Base-by-base conservation (phyloP, 1,139 yeast genomes). In the Chernovozyma aurita region DNA sequence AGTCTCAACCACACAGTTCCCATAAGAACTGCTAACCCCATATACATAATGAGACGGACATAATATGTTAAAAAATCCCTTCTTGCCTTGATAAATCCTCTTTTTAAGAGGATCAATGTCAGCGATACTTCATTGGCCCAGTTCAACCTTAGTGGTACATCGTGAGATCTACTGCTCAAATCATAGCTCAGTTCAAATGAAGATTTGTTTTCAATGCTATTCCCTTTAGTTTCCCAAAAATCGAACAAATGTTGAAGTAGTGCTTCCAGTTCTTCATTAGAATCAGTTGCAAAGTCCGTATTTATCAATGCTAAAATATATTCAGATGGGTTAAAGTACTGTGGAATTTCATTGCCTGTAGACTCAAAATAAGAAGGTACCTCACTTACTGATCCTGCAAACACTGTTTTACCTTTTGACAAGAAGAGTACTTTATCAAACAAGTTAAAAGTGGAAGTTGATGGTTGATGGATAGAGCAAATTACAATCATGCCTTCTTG, bases 391-490 rank as follows among this genome's bases (percentile, higher is more conserved):
- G 9, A 20, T 20, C 22, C 22, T 20, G 6, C 22, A 9, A 7
- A 20, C 9, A 20, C 22, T 9, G 22, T 20, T 20, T 20, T 20
- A 6, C 22, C 22, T 20, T 25, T 78, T 1, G 86, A 84, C 24
- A 86, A 60, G 31, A 86, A 57, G 18, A 85, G 59, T 15, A 86
- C 65, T 18, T 81, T 73, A 6, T 86, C 92, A 61, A 86, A 85
- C 35, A 62, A 61, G 4, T 64, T 53, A 45, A 83, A 78, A 45
- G 84, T 62, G 36, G 76, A 82, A 18, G 78, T 77, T 44, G 84
- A 73, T 1, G 96, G 95, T 50, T 87, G 95, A 52, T 87, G 95
- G 36, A 86, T 82, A 0, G 95, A 85, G 51, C 85, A 65, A 25
- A 86, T 75, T 11, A 86, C 64, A 0, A 95, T 85, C 15, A 86